These are phyloP conservation scores for Xylaria sp. DNA, from an alignment of 2,329 filamentous ascomycete species.

Conservation along the genomic window DNA sequence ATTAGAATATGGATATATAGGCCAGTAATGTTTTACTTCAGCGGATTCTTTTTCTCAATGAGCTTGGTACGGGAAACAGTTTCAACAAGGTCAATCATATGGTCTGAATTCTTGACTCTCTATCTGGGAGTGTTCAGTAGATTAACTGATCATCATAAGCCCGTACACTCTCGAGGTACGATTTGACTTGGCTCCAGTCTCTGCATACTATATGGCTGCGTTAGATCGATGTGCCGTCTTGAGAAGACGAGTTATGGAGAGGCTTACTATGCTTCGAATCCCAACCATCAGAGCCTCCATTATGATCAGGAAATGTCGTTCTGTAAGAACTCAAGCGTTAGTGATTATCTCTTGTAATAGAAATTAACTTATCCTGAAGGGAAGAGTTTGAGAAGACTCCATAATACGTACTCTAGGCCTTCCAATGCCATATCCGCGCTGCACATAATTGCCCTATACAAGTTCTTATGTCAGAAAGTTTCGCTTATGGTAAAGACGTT, in stretches of 20 bases:
- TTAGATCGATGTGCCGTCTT: constrained; percentile 4
- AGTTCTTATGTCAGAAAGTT: neutral
- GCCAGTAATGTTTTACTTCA: neutral
- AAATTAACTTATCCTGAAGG: too few relatives aligned
- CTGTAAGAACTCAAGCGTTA: neutral
- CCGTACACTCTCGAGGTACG: constrained; percentile 56
- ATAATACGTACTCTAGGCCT: constrained; percentile 45
- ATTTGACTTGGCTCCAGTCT: constrained; percentile 55
- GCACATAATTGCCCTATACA: constrained; percentile 55
- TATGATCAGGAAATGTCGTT: constrained; percentile 59
- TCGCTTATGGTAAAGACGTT: neutral
- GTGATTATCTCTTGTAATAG: neutral
- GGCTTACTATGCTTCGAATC: constrained; percentile 57
- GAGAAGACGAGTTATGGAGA: too few relatives aligned
- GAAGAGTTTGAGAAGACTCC: neutral
- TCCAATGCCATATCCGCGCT: constrained; percentile 58
- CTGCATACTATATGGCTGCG: constrained; percentile 52
- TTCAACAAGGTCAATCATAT: neutral
- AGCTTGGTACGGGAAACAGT: neutral
- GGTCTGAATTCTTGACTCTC: neutral
- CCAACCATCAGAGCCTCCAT: constrained; percentile 59
- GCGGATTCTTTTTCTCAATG: neutral
- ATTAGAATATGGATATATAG: neutral
- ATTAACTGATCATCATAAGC: constrained; percentile 58
- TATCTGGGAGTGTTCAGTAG: constrained; percentile 45